Evolutionary conservation across 2,329 filamentous ascomycete genomes (phyloP), one percentile per base, ranked within the genome.

Genomic region (Hypoxylon sp.): DNA sequence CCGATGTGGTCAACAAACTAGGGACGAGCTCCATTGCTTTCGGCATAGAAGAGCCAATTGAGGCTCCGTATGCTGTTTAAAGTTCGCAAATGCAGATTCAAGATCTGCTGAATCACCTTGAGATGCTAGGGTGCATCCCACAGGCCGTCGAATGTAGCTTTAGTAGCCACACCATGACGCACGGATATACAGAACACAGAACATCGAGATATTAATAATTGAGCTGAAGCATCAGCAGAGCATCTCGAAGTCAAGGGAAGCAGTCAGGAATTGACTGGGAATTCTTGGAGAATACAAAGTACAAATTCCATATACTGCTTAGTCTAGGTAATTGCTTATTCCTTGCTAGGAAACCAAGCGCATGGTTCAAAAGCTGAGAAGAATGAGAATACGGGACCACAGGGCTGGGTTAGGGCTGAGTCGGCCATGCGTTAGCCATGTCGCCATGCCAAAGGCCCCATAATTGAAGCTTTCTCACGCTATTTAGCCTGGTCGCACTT

Each of bases 381-480:
- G 24, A 26, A 26, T 26, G n/a, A 26, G 24, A 7, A 26, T 4
- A 26, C 4, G 24, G 7, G 24, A 41, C 37, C 37, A 41, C n/a
- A 7, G 17, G n/a, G 37, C n/a, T 19, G n/a, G 37, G 37, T 41
- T 41, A 8, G 7, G 37, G 3, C n/a, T 13, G n/a, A 41, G n/a
- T 41, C 37, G 4, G n/a, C 37, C 37, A 41, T 41, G n/a, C 4
- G 17, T 22, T 43, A 28, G 30, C 34, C 50, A 17, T 51, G 43
- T n/a, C n/a, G n/a, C n/a, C 22, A 26, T 26, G n/a, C n/a, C n/a
- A 30, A 46, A 11, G 8, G 46, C 13, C 17, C 58, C 50, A 56
- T 53, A 62, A 62, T 48, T 56, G 58, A 62, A 65, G 55, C 58
- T 62, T 62, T 65, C 41, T 46, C 47, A 28, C 24, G 41, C 30